Conservation (phyloP, 352 stramenopile genomes). For the Phytopythium cucurbitacearum region DNA sequence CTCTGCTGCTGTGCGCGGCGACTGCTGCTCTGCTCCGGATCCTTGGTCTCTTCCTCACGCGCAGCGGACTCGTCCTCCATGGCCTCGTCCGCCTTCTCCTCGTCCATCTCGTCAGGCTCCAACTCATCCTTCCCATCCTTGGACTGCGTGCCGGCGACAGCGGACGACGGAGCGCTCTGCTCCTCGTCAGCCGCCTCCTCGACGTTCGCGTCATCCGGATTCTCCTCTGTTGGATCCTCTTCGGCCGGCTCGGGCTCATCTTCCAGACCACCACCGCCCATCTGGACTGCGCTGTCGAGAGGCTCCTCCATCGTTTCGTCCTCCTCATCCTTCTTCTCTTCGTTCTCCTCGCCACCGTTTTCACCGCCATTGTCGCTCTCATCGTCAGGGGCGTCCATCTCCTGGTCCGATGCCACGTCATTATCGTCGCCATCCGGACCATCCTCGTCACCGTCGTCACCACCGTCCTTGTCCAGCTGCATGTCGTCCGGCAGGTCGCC, state of each 20-base stretch:
- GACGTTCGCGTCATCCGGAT: slow-evolving; percentile 53
- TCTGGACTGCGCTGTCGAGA: slow-evolving; percentile 59
- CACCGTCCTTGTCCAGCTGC: slow-evolving; percentile 70
- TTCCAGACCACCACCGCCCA: slow-evolving; percentile 67
- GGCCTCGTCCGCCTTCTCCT: slow-evolving; percentile 42
- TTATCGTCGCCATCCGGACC: slow-evolving; percentile 34
- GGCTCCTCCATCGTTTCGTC: slow-evolving; percentile 70
- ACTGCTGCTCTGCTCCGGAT: slow-evolving; percentile 58
- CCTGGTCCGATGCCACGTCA: slow-evolving; percentile 51
- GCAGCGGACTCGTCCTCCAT: slow-evolving; percentile 23
- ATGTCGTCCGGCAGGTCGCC: slow-evolving; percentile 80
- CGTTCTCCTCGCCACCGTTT: slow-evolving; percentile 32
- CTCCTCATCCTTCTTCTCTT: slow-evolving; percentile 53
- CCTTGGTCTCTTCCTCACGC: slow-evolving; percentile 27
- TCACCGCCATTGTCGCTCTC: slow-evolving; percentile 27
- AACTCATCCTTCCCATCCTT: slow-evolving; percentile 81
- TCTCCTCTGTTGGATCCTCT: slow-evolving; percentile 48
- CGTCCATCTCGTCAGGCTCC: slow-evolving; percentile 42
- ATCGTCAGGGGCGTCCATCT: slow-evolving; percentile 50
- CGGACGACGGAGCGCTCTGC: slow-evolving; percentile 43
- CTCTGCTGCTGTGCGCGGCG: slow-evolving; percentile 46
- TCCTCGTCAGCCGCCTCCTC: slow-evolving; percentile 38
- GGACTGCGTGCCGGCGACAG: slow-evolving; percentile 70
- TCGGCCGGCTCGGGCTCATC: slow-evolving; percentile 69
- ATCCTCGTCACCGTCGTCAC: slow-evolving; percentile 31